These are phyloP conservation scores for Penicillium pulvis DNA, from an alignment of 495 filamentous ascomycete species.

Conservation along the genomic window DNA sequence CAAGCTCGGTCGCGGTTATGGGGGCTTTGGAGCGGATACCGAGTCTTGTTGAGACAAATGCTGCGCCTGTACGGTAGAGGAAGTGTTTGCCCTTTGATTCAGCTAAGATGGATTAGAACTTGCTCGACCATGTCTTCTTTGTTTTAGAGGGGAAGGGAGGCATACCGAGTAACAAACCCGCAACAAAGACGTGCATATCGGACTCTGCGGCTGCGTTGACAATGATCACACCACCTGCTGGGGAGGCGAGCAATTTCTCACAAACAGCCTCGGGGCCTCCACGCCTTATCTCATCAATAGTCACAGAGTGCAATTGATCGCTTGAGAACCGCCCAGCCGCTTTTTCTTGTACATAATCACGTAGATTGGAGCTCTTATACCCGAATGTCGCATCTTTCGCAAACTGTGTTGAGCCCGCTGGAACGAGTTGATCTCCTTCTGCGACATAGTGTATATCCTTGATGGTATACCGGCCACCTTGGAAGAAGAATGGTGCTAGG, in stretches of 20 bases:
- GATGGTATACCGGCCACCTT: conserved; percentile 54
- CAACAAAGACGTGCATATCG: conserved; percentile 55
- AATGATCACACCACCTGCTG: conserved; percentile 44
- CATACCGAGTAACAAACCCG: conserved; percentile 44
- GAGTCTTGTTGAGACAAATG: conserved; percentile 57
- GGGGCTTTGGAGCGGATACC: conserved; percentile 49
- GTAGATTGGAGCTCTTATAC: conserved; percentile 50
- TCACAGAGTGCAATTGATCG: conserved; percentile 42
- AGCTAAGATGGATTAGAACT: not conserved
- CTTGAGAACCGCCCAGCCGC: conserved; percentile 36
- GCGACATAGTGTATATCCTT: conserved; percentile 57
- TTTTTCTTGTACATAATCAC: conserved; percentile 56
- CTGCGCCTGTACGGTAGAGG: conserved; percentile 55
- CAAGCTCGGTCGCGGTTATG: conserved; percentile 43
- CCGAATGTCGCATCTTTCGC: conserved; percentile 56
- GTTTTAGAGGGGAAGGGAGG: not conserved
- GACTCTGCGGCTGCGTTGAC: conserved; percentile 54
- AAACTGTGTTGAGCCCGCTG: conserved; percentile 51
- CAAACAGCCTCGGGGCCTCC: conserved; percentile 41
- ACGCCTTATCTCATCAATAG: conserved; percentile 46
- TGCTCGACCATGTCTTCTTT: not conserved
- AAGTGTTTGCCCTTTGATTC: conserved; percentile 44
- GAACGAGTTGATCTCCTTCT: conserved; percentile 47
- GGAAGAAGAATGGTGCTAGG: conserved; percentile 56
- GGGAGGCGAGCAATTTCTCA: conserved; percentile 37